Conservation (phyloP, 2,329 filamentous ascomycete species). For the Hypoxylon sp. region DNA sequence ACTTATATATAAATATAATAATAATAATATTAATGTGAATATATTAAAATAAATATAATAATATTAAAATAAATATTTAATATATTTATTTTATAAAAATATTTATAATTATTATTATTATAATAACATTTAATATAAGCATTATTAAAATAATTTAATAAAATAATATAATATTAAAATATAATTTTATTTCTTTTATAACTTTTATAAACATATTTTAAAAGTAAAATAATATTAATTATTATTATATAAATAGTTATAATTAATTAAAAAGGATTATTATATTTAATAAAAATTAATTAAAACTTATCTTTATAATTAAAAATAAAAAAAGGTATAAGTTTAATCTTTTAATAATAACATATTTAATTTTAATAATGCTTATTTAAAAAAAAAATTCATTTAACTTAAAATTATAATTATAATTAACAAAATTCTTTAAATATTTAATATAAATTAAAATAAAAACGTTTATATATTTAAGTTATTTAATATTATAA, state of each 20-base stretch:
- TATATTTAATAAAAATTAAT: slow-evolving; percentile 2
- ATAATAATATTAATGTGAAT: too few species aligned
- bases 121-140: too few species aligned
- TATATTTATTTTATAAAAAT: too few species aligned
- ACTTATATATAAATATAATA: too few species aligned
- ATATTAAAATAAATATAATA: too few species aligned
- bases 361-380: not conserved
- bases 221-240: slow-evolving; percentile 2
- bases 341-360: not conserved
- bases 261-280: not conserved
- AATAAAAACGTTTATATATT: not conserved
- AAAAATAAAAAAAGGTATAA: not conserved
- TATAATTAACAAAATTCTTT: not conserved
- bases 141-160: too few species aligned
- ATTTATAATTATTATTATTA: too few species aligned
- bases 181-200: too few species aligned
- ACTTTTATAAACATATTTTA: not conserved
- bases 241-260: not conserved
- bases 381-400: not conserved
- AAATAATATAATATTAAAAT: too few species aligned
- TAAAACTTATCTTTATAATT: slow-evolving; percentile 1
- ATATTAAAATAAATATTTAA: too few species aligned
- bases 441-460: not conserved
- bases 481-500: not conserved
- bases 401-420: too few species aligned